These are phyloP conservation scores for Colletotrichum tabaci DNA, from an alignment of 2,329 filamentous ascomycete genomes.

Conservation along the genomic window DNA sequence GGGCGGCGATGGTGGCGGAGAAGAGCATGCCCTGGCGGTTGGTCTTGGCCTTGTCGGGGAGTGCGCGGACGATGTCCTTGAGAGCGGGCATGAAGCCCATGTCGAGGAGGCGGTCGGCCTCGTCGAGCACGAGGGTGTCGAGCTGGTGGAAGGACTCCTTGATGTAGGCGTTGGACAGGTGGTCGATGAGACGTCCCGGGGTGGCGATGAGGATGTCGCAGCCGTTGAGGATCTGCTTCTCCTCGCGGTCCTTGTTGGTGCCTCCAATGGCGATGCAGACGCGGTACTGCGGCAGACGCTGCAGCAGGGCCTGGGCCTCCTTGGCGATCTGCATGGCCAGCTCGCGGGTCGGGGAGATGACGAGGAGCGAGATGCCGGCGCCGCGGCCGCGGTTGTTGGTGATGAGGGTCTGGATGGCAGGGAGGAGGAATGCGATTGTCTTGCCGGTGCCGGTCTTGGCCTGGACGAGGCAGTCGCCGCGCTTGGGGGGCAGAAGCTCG, in stretches of 20 bases:
- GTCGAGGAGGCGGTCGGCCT: constrained; percentile 86
- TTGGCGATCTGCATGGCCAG: constrained; percentile 79
- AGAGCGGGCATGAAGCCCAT: constrained; percentile 87
- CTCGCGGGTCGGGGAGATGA: constrained; percentile 80
- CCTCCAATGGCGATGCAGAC: constrained; percentile 87
- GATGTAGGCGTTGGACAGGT: constrained; percentile 81
- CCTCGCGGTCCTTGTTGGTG: constrained; percentile 80
- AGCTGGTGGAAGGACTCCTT: constrained; percentile 76
- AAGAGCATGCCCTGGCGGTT: constrained; percentile 84
- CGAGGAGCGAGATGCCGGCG: constrained; percentile 70
- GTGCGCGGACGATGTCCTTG: constrained; percentile 80
- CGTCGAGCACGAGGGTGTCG: constrained; percentile 86
- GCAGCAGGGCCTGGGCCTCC: constrained; percentile 80
- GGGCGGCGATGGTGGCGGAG: constrained; percentile 85
- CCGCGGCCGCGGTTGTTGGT: constrained; percentile 52
- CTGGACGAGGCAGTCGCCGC: constrained; percentile 76
- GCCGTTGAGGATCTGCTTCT: constrained; percentile 78
- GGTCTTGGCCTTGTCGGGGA: constrained; percentile 74
- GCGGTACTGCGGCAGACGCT: constrained; percentile 80
- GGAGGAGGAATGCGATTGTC: constrained; percentile 86
- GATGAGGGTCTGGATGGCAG: constrained; percentile 85
- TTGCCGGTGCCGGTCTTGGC: constrained; percentile 92
- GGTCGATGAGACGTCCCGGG: constrained; percentile 83
- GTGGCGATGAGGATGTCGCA: constrained; percentile 88
- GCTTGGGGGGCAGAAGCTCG: constrained; percentile 61